Evolutionary conservation across 2,329 filamentous ascomycete genomes (phyloP).

Genomic region (Periconia sp.): DNA sequence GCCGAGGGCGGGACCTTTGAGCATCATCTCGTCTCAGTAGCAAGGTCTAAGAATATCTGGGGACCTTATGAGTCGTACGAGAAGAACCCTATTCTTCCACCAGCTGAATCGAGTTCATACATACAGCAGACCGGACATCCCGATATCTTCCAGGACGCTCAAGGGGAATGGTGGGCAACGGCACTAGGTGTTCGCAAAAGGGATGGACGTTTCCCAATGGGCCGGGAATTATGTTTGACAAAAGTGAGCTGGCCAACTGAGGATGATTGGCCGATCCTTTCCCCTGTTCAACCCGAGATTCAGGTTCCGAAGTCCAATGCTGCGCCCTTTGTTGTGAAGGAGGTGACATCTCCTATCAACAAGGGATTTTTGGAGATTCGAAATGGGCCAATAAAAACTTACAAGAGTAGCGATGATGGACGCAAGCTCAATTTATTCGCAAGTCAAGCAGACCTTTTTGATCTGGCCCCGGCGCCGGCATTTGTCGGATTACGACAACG

Average conservation of each 20-base stretch:
- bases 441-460: too few species aligned
- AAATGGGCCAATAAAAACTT: too few species aligned
- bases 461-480: too few species aligned
- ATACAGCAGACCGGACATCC: conserved; percentile 38
- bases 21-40: conserved; percentile 42
- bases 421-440: too few species aligned
- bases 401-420: too few species aligned
- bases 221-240: conserved; percentile 31
- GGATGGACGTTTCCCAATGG: conserved; percentile 29
- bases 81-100: conserved; percentile 45
- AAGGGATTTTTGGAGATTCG: too few species aligned
- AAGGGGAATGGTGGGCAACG: conserved; percentile 31
- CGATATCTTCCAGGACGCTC: conserved; percentile 33
- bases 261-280: too few species aligned
- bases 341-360: too few species aligned
- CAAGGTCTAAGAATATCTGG: conserved; percentile 36
- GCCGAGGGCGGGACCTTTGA: conserved; percentile 28
- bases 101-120: conserved; percentile 42
- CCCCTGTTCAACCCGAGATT: too few species aligned
- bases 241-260: conserved; percentile 31
- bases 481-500: too few species aligned
- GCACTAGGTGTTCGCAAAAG: conserved; percentile 26
- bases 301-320: too few species aligned
- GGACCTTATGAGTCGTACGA: conserved; percentile 43
- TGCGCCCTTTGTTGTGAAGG: too few species aligned